Conservation (phyloP, 2,329 filamentous ascomycete species). For the Nothomitra cinnamomea region DNA sequence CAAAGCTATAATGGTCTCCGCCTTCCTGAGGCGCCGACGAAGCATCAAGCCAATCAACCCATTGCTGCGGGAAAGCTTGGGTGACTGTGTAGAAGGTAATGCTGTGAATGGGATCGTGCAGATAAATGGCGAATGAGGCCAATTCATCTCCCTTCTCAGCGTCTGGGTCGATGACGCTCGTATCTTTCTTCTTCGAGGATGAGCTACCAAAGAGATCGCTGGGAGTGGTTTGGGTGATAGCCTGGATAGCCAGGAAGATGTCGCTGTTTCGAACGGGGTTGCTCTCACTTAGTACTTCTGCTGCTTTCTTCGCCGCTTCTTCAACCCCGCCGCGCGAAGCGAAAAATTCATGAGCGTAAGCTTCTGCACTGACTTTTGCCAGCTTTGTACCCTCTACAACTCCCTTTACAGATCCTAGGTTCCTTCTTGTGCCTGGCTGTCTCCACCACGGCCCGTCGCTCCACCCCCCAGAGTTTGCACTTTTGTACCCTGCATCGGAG, state of each 20-base stretch:
- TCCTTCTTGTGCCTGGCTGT: constrained; percentile 48
- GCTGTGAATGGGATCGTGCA: constrained; percentile 77
- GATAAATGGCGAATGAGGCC: constrained; percentile 59
- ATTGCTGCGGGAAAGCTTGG: constrained; percentile 67
- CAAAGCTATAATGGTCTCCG: constrained; percentile 14
- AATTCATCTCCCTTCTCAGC: constrained; percentile 38
- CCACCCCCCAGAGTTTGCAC: constrained; percentile 50
- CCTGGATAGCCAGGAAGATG: constrained; percentile 90
- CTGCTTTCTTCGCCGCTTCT: constrained; percentile 61
- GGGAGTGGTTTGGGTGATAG: constrained; percentile 50
- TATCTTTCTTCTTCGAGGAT: constrained; percentile 34
- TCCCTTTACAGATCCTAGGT: constrained; percentile 64
- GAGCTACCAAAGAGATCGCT: constrained; percentile 48
- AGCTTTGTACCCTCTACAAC: constrained; percentile 80
- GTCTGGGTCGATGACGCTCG: constrained; percentile 33
- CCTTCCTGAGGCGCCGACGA: constrained; percentile 28
- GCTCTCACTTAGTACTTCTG: constrained; percentile 59
- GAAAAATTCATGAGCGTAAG: constrained; percentile 76
- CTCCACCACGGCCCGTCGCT: constrained; percentile 96
- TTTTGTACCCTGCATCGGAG: constrained; percentile 39
- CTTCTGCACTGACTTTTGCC: constrained; percentile 73
- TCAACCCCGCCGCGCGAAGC: constrained; percentile 60
- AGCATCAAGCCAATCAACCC: constrained; percentile 84
- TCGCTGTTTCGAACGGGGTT: constrained; percentile 89
- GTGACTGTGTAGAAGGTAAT: constrained; percentile 74